Evolutionary conservation across 2,329 filamentous ascomycete genomes (phyloP).

Genomic region (Aspergillus amoenus): DNA sequence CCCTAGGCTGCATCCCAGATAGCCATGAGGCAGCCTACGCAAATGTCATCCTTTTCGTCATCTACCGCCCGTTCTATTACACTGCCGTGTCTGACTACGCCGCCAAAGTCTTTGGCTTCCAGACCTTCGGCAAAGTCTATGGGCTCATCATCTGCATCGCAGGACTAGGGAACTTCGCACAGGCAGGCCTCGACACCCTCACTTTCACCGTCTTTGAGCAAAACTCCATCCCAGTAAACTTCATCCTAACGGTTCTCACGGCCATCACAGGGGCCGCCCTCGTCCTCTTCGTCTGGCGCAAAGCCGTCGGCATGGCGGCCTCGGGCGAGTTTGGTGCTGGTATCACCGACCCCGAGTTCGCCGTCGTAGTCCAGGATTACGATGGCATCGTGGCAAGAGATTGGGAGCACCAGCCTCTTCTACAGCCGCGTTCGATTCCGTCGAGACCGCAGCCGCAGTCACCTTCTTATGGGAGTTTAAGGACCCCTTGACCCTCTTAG

Average conservation of each 20-base stretch:
- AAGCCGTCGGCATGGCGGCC: constrained; percentile 37
- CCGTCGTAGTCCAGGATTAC: neutral
- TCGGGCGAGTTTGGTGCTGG: neutral
- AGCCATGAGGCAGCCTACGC: constrained; percentile 69
- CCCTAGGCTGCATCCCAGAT: constrained; percentile 71
- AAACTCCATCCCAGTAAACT: constrained; percentile 75
- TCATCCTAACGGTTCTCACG: constrained; percentile 63
- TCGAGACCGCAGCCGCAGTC: neutral
- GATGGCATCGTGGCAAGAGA: constrained; percentile 15
- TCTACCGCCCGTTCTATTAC: constrained; percentile 87
- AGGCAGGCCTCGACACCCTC: constrained; percentile 74
- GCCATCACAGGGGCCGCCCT: constrained; percentile 64
- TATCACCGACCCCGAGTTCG: neutral
- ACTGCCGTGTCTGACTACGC: constrained; percentile 84
- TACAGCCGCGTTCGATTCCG: neutral
- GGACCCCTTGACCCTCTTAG: neutral
- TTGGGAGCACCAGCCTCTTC: constrained; percentile 19
- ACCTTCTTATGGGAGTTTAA: constrained; percentile 3
- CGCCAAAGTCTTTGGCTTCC: constrained; percentile 89
- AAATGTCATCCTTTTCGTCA: constrained; percentile 75
- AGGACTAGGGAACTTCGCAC: constrained; percentile 79
- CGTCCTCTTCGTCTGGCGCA: constrained; percentile 63
- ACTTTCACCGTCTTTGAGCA: constrained; percentile 71
- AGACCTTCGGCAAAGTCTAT: constrained; percentile 92
- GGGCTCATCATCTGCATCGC: constrained; percentile 84